These are phyloP conservation scores for Trichoderma asperellum DNA, from an alignment of 2,329 filamentous ascomycete species.

Conservation along the genomic window DNA sequence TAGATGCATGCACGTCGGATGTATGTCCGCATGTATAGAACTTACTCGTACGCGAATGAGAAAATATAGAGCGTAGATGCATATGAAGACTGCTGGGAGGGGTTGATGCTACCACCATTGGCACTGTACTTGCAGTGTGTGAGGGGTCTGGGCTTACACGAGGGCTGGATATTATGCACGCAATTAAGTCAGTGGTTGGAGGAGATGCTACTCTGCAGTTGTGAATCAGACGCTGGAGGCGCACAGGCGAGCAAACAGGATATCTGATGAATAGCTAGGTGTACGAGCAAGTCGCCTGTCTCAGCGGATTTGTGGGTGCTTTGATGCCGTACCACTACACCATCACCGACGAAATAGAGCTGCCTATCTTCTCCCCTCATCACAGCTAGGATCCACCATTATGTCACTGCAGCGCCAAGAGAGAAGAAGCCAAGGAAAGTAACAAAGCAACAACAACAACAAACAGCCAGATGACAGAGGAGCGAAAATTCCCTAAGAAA, in stretches of 20 bases:
- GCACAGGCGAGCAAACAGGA: not conserved
- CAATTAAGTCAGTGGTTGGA: conserved; percentile 17
- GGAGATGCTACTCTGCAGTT: not conserved
- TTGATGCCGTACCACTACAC: conserved; percentile 1
- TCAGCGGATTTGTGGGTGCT: not conserved
- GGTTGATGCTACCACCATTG: not conserved
- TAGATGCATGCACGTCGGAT: conserved; percentile 13
- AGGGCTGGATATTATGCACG: conserved; percentile 20
- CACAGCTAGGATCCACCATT: conserved; percentile 18
- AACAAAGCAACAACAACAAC: not conserved
- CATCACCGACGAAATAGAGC: conserved; percentile 14
- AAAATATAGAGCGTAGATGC: not conserved
- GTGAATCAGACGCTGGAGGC: not conserved
- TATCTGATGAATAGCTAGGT: not conserved
- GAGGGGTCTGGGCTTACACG: conserved; percentile 19
- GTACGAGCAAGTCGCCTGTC: not conserved
- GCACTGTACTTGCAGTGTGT: not conserved
- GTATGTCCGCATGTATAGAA: conserved; percentile 19
- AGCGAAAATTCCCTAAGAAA: not conserved
- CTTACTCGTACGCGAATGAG: conserved; percentile 12
- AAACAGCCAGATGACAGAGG: not conserved
- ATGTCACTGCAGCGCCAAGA: conserved; percentile 28
- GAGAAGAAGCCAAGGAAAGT: not conserved
- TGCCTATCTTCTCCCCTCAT: conserved; percentile 1
- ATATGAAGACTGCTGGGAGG: not conserved